phyloP scores from a whole-genome alignment of 345 rosid genomes.

The Mercurialis annua region DNA sequence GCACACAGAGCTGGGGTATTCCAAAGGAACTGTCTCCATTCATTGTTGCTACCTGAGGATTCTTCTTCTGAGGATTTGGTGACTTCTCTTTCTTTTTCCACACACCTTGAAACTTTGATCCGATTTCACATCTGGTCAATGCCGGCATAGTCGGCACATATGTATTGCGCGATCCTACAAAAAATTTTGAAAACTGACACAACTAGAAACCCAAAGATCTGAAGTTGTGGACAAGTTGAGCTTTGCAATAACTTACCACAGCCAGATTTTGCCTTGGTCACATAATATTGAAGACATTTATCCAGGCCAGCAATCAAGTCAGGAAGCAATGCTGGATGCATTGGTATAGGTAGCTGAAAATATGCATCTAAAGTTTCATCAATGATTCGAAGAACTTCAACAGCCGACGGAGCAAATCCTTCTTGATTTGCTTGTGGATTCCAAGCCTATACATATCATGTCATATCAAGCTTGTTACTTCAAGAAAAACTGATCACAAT shows the following conservation, averaged over 20 bases:
- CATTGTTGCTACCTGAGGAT: slow-evolving; percentile 62
- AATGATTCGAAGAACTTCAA: slow-evolving; percentile 67
- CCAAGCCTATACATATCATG: slow-evolving; percentile 57
- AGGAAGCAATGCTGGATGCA: slow-evolving; percentile 89
- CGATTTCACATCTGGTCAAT: slow-evolving; percentile 72
- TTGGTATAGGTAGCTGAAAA: slow-evolving; percentile 91
- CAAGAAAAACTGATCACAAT: slow-evolving; percentile 10
- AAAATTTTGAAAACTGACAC: slow-evolving; percentile 20
- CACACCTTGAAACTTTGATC: slow-evolving; percentile 81
- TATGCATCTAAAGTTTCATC: slow-evolving; percentile 86
- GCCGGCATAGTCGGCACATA: slow-evolving; percentile 94
- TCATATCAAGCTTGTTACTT: slow-evolving; percentile 19
- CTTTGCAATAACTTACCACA: slow-evolving; percentile 56
- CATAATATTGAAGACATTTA: slow-evolving; percentile 82
- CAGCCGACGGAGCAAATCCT: slow-evolving; percentile 76
- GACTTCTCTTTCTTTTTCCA: slow-evolving; percentile 95
- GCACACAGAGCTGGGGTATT: slow-evolving; percentile 65
- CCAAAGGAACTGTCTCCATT: slow-evolving; percentile 71
- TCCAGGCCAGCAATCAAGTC: slow-evolving; percentile 84
- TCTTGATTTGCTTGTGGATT: slow-evolving; percentile 59
- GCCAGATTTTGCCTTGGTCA: slow-evolving; percentile 81
- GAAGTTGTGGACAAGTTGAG: slow-evolving; percentile 12
- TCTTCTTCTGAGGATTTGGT: slow-evolving; percentile 57
- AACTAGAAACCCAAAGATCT: slow-evolving; percentile 22
- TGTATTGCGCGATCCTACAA: slow-evolving; percentile 67